Conservation (phyloP, 129 eudicot genomes). For the Pittosporum tobira region DNA sequence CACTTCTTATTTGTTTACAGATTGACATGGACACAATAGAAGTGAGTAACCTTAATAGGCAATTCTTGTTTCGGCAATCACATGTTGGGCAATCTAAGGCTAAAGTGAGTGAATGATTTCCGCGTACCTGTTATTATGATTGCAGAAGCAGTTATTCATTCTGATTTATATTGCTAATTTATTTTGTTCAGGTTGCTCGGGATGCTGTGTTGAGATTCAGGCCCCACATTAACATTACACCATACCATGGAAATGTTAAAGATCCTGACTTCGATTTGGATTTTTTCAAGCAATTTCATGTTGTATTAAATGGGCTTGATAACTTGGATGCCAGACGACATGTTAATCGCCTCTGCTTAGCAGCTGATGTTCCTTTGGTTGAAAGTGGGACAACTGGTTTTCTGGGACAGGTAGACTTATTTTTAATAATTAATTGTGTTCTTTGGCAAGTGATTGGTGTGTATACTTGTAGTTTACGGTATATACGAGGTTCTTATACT, state of each 20-base stretch:
- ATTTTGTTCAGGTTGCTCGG: constrained; percentile 73
- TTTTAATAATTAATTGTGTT: neutral
- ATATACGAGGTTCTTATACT: neutral
- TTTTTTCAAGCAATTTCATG: constrained; percentile 83
- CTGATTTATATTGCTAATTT: constrained; percentile 4
- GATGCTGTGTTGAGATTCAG: constrained; percentile 89
- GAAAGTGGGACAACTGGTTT: constrained; percentile 99
- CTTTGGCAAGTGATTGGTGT: neutral
- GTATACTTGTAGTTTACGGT: neutral
- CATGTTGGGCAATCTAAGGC: constrained; percentile 98
- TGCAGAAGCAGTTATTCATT: neutral
- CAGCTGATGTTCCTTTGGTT: constrained; percentile 88
- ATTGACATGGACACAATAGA: constrained; percentile 98
- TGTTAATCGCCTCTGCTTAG: constrained; percentile 97
- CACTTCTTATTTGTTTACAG: constrained; percentile 32
- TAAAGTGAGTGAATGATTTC: constrained; percentile 49
- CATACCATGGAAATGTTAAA: constrained; percentile 98
- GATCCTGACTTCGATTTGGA: constrained; percentile 86
- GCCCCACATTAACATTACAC: constrained; percentile 83
- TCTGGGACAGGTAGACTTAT: constrained; percentile 69
- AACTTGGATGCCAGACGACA: constrained; percentile 96
- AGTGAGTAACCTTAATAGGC: constrained; percentile 93
- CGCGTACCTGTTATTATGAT: neutral
- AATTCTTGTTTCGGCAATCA: constrained; percentile 80
- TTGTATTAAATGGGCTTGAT: constrained; percentile 89